Base-by-base conservation (phyloP, 2,329 filamentous ascomycete genomes). In the Cladophialophora carrionii region DNA sequence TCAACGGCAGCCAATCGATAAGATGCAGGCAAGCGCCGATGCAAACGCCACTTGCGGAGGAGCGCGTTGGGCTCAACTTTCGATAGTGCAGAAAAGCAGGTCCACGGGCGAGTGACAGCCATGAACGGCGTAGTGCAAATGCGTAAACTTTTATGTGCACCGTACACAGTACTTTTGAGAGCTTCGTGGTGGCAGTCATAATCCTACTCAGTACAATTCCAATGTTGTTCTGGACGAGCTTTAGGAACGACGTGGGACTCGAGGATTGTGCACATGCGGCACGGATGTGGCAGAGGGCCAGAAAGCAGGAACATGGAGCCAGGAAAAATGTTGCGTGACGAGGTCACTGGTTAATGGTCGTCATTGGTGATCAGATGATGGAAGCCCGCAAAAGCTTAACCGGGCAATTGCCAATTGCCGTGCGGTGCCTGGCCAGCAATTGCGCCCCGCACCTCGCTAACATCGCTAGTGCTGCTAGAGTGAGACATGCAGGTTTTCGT, bases 401-500 rank as follows among this genome's bases (percentile, higher is more conserved):
- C 4, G 1, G 14, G 8, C 24, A 29, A 12, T 3, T 10, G n/a
- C 29, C 52, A 54, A 54, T 34, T 3, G 17, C 24, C 7, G 29
- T 10, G 24, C 52, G 52, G 52, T 54, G 52, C 52, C 52, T 54
- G 26, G 52, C 12, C 29, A 9, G 4, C 24, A 20, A 10, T 4
- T 2, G 1, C 14, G 17, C n/a, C 52, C 29, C n/a, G 29, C 3
- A 31, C 10, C 24, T 4, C 29, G 48, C 37, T 43, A 43, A 43
- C 7, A 17, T 8, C 14, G 48, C 22, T 52, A 24, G 26, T 29
- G 48, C 10, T 8, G 20, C 52, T 54, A 54, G 12, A 54, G 52
- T 54, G 52, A 54, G 52, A 54, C 52, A 54, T 54, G 52, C 52
- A 54, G 51, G n/a, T 54, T 32, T 20, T 54, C 29, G 52, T n/a